These are phyloP conservation scores for Metschnikowia gruessii DNA, from an alignment of 805 yeast genomes.

Conservation along the genomic window DNA sequence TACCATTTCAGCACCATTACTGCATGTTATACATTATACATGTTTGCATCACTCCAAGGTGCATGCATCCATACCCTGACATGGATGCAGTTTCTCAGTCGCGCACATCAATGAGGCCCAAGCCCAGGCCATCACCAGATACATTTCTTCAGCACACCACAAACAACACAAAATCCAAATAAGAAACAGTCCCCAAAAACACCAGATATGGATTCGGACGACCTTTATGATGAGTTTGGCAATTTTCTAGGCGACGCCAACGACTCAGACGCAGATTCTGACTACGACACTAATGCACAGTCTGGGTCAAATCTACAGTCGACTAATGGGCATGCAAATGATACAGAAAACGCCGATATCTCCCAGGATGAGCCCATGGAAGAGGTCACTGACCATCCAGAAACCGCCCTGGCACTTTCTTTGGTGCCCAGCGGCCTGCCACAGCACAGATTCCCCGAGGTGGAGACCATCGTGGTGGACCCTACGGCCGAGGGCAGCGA, in stretches of 20 bases:
- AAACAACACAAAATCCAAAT: no score
- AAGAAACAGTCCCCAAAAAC: no score
- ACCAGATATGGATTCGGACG: constrained; percentile 51
- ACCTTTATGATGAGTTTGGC: constrained; percentile 79
- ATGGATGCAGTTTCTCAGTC: no score
- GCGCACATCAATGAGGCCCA: no score
- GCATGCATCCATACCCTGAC: no score
- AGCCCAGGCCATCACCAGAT: no score
- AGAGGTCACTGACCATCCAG: not conserved
- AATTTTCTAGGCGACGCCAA: constrained; percentile 55
- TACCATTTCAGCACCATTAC: no score
- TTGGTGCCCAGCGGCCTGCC: not conserved
- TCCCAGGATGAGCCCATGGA: not conserved
- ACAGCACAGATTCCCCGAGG: constrained; percentile 5
- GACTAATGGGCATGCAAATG: not conserved
- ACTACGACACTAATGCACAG: not conserved
- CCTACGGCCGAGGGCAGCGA: constrained; percentile 22
- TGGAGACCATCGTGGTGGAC: constrained; percentile 18
- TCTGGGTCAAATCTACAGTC: not conserved
- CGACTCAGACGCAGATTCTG: constrained; percentile 41
- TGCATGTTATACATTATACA: no score
- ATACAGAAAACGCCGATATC: not conserved
- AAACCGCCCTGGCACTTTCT: not conserved
- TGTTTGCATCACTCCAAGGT: no score
- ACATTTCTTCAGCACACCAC: no score